Evolutionary conservation across 495 filamentous ascomycete species (phyloP), one percentile per base, ranked within the genome.

Genomic region (Aspergillus sclerotioniger): DNA sequence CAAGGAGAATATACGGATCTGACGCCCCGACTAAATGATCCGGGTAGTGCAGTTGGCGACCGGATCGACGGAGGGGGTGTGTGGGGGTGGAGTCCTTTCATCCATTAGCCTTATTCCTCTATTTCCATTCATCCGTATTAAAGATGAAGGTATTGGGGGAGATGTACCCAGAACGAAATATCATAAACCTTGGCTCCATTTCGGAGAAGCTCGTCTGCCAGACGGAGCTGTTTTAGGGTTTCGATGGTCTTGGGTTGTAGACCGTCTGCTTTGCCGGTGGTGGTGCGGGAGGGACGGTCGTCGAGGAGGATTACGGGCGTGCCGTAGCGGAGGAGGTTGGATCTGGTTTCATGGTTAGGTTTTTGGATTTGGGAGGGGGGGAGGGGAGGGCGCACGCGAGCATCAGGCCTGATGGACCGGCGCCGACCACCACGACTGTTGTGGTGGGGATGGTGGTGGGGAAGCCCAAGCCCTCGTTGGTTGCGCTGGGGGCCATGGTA

Each of bases 191-290:
- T 82, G 15, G 83, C 86, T 3, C 81, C 87, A 58, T 82, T 81
- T 52, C 79, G 77, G 44, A 90, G 63, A 35, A 90, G 62, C 4
- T 80, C 71, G 52, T 86, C 84, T 20, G 84, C 83, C n/a, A 91
- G 73, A 16, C 84, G 74, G 69, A 90, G 81, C 67, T 90, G 87
- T 49, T 82, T 80, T 58, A 92, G 76, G 8, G 89, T 84, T 64
- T 91, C 89, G 51, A 91, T 82, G 0, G 89, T 90, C 54, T 89
- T 88, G 55, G 87, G 87, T 58, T 91, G 88, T 54, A 92, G 83
- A 35, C 89, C 89, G 72, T 92, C 89, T 29, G 88, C 89, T 31
- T 87, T 85, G 10, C 88, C 89, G 1, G 88, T 90, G 13, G 82
- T 77, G 0, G 88, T 90, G 45, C 81, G 84, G 63, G 85, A 82